Base-by-base conservation (phyloP, 768 basidiomycete species). In the Pluteus cervinus region DNA sequence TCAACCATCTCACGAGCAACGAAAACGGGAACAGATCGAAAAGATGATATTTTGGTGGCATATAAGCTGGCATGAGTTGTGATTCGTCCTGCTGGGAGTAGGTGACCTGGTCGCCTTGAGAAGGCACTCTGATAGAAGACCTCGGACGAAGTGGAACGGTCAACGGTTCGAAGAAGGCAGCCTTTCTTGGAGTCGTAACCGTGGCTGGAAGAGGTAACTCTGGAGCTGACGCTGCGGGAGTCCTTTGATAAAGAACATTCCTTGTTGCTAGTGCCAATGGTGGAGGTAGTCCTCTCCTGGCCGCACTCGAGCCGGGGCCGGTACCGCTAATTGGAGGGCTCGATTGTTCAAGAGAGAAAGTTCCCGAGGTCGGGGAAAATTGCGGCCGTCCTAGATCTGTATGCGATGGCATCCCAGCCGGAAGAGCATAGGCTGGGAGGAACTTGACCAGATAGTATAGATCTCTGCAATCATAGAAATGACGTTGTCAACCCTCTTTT, bases 11-110 rank as follows among this genome's bases (percentile, higher is more conserved):
- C 4, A 78, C 69, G 17, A 80, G 48, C 5, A 82, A 56, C 21
- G 82, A 81, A 55, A 85, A 80, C 12, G 82, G 81, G 58, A 81
- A 84, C 6, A 83, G 43, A 50, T 84, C 81, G 40, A 81, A 73
- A 24, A 79, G 24, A 37, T 71, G 63, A 46, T 73, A 79, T 51
- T 69, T 70, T 1, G 81, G 80, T 3, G 82, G 79, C 53, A 67
- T 65, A 29, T 57, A 57, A 3, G 75, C 68, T 4, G 82, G 80
- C 10, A 73, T 50, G 17, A 82, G 58, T 42, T 61, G 62, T 15
- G 46, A 50, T 37, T 77, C 76, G 12, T 73, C 73, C 10, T 51
- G 48, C 26, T 56, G 48, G n/a, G 63, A 42, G 7, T 66, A 47
- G 31, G 69, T 56, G 14, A 63, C 48, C 30, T 67, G 60, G 9